These are phyloP conservation scores for Cryptococcus sp. DNA, from an alignment of 1,284 basidiomycete species.

Conservation along the genomic window DNA sequence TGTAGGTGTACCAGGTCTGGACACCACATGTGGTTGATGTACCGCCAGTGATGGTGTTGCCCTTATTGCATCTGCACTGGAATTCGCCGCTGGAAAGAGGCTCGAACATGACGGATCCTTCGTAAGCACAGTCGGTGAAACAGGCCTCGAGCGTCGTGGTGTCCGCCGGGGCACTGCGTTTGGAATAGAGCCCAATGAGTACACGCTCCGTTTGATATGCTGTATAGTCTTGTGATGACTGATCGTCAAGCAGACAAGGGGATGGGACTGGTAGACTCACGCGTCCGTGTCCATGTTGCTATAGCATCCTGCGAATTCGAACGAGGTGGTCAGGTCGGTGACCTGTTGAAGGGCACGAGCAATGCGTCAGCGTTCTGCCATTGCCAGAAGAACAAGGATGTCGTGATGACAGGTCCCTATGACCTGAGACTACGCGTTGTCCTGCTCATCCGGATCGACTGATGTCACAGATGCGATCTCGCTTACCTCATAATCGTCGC, in stretches of 20 bases:
- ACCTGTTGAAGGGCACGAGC: background rate
- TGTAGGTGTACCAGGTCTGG: conserved; percentile 6
- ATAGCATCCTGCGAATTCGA: conserved; percentile 8
- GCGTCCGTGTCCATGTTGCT: conserved; percentile 10
- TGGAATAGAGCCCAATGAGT: background rate
- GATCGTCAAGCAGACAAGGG: too few species aligned
- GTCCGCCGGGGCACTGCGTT: background rate
- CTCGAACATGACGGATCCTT: conserved; percentile 11
- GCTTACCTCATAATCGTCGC: conserved; percentile 7
- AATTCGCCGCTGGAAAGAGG: background rate
- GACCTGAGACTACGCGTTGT: background rate
- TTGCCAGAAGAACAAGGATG: background rate
- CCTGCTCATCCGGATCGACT: background rate
- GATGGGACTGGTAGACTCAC: background rate
- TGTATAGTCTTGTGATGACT: background rate
- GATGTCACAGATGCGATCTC: background rate
- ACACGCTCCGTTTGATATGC: background rate
- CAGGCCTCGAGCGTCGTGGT: conserved; percentile 1
- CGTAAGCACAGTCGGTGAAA: conserved; percentile 5
- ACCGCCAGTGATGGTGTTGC: conserved; percentile 2
- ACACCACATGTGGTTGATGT: background rate
- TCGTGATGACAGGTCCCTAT: background rate
- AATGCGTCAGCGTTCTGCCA: background rate
- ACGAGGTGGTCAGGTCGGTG: conserved; percentile 2
- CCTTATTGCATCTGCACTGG: conserved; percentile 9